Evolutionary conservation across 495 filamentous ascomycete species (phyloP), one percentile per base, ranked within the genome.

Genomic region (Neurospora sp.): DNA sequence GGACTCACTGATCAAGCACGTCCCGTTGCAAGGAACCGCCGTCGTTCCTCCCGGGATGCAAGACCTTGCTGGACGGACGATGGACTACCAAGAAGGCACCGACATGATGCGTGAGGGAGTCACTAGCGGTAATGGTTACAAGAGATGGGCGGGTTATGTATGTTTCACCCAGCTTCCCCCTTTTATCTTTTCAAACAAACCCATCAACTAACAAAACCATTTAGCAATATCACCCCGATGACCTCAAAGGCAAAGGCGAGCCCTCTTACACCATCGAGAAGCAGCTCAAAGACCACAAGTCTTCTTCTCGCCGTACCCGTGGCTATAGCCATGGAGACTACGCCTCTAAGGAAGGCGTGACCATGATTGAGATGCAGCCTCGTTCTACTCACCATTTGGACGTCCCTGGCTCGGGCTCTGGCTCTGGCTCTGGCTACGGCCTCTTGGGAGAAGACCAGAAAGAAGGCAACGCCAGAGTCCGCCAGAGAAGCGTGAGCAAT

Each of bases 21-120:
- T 93, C 4, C 96, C 96, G 0, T 83, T 99, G 0, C 93, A 97
- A 79, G 96, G 96, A 0, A 90, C 89, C 0, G 94, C 96, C 1
- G 84, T 84, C 27, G 86, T 93, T 35, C 92, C 96, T 0, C 92
- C 93, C 0, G 94, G 95, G 4, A 80, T 85, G 73, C 83, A 78
- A 1, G 93, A 94, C 72, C 77, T 84, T 6, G 86, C 88, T 37
- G 94, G 94, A 0, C 85, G 89, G 40, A 83, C 85, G 0, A 92
- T 97, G 82, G 73, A 90, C 0, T 99, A 99, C 77, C 84, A 94
- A 76, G 96, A 99, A 78, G 96, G 94, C 4, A 85, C 89, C 0
- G 92, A 98, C 74, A 83, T 97, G 83, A 93, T 92, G 90, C 86
- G 89, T 20, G 94, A 96, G 73, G 72, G 76, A 0, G 85, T 87